phyloP scores from a whole-genome alignment of 257 asterid genomes.

The Echium plantagineum region DNA sequence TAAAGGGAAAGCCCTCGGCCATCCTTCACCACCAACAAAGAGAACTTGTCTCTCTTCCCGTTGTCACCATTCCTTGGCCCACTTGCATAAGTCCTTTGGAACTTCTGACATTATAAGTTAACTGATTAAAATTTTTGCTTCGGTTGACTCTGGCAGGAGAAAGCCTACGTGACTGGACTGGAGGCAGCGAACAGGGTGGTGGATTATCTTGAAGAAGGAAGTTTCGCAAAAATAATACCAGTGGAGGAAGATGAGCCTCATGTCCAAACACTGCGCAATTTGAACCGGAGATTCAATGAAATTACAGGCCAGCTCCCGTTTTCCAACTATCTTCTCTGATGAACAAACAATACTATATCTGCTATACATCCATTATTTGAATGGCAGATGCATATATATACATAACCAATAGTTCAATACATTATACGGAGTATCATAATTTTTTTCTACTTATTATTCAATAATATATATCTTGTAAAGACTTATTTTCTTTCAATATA shows the following conservation, averaged over 20 bases:
- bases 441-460: too few relatives aligned
- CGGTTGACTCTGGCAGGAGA: slow-evolving; percentile 31
- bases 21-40: too few relatives aligned
- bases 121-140: not conserved
- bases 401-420: too few relatives aligned
- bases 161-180: slow-evolving; percentile 37
- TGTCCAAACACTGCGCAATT: slow-evolving; percentile 29
- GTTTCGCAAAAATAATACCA: slow-evolving; percentile 27
- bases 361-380: too few relatives aligned
- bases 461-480: too few relatives aligned
- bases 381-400: too few relatives aligned
- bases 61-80: not conserved
- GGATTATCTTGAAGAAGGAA: slow-evolving; percentile 40
- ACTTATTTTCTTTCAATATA: too few relatives aligned
- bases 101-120: not conserved
- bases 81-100: not conserved
- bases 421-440: too few relatives aligned
- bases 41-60: not conserved
- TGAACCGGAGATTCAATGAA: slow-evolving; percentile 34
- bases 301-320: slow-evolving; percentile 39
- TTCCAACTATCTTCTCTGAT: slow-evolving; percentile 31
- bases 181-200: slow-evolving; percentile 56
- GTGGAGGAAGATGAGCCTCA: slow-evolving; percentile 51
- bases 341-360: too few relatives aligned
- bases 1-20: too few relatives aligned